These are phyloP conservation scores for Torulaspora maleeae DNA, from an alignment of 805 yeast genomes.

Conservation along the genomic window DNA sequence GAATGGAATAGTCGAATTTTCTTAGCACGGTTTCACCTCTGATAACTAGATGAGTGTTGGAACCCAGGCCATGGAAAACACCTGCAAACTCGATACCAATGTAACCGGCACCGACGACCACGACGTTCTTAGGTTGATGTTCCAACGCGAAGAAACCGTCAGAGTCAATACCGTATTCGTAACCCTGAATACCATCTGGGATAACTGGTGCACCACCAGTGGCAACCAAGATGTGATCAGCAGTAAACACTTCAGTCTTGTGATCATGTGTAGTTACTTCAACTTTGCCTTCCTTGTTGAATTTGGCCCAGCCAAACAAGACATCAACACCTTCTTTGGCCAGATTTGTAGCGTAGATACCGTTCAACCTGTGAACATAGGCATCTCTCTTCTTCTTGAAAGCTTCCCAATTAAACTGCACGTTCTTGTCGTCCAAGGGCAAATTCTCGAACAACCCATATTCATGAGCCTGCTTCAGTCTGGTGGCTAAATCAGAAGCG, in stretches of 20 bases:
- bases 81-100: constrained; percentile 96
- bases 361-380: constrained; percentile 79
- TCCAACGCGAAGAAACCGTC: constrained; percentile 86
- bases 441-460: constrained; percentile 72
- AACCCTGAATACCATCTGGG: constrained; percentile 71
- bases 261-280: constrained; percentile 72
- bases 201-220: constrained; percentile 83
- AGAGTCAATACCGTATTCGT: constrained; percentile 77
- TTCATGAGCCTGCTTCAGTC: constrained; percentile 66
- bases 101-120: constrained; percentile 96
- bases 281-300: constrained; percentile 64
- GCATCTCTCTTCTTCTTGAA: constrained; percentile 91
- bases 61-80: constrained; percentile 81
- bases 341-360: constrained; percentile 86
- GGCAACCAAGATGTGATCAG: constrained; percentile 81
- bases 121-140: constrained; percentile 85
- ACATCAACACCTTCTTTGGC: constrained; percentile 84
- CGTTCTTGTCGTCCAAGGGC: constrained; percentile 44
- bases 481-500: constrained; percentile 83
- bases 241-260: constrained; percentile 55
- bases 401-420: constrained; percentile 73
- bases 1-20: constrained; percentile 78
- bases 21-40: constrained; percentile 90
- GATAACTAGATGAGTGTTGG: constrained; percentile 80
- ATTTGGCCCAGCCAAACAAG: constrained; percentile 80